Evolutionary conservation across 1,139 yeast genomes (phyloP), one percentile per base, ranked within the genome.

Genomic region (Diutina sp.): DNA sequence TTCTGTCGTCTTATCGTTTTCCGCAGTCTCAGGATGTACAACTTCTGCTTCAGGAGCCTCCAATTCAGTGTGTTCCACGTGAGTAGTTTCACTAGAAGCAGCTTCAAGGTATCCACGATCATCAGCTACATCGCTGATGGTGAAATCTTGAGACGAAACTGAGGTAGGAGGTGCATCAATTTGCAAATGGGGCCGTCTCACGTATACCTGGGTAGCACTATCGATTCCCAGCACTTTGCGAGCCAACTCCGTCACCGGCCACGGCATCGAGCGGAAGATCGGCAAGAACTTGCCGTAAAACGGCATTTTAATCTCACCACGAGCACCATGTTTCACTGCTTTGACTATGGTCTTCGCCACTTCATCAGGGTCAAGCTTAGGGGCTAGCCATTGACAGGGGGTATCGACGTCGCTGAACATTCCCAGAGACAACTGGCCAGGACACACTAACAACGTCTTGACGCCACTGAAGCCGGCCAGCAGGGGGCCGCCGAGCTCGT

Each of bases 361-460:
- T 58, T 74, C 73, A 12, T 64, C 64, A 0, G 95, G 90, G 38
- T 84, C 85, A 55, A 90, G 71, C 61, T 87, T 88, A 0, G 97
- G 98, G 0, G 98, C 98, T 18, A 90, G 67, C 3, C 85, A 60
- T 1, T 76, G 69, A 4, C 88, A 83, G 0, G 97, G 97, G 0
- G 96, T 85, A 35, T 68, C 62, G 6, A 91, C 87, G 2, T 84
- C 83, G 41, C 71, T 72, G 66, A 91, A 91, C 88, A 91, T 79
- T 6, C 68, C 65, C 0, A 97, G 89, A 57, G 76, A 78, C 59
- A 91, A 67, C 66, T 91, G 97, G 0, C 99, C 98, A 0, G 97
- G 96, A 63, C 95, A 85, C 0, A 91, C 77, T 50, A 91, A 72
- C 57, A 91, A 70, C 0, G 96, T 86, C 62, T 84, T 84, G 25